A percentile compares a stretch with the other conserved stretches of the same genome.
Evolutionary conservation across 345 rosid genomes (phyloP).

Genomic region (Citrus sp.): DNA sequence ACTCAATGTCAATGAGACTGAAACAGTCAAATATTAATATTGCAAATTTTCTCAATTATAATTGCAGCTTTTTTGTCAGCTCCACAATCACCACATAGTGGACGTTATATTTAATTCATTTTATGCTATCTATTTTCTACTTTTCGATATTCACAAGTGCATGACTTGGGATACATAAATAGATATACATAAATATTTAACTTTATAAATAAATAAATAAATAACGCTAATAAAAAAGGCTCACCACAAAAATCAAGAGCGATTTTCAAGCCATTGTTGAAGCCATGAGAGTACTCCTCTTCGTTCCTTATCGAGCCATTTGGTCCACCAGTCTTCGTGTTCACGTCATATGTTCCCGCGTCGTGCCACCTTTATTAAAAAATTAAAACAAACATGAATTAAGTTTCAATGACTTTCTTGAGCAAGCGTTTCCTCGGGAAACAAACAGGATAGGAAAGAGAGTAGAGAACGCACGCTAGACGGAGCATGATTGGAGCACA

Average conservation of each 20-base stretch:
- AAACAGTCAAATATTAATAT: neutral
- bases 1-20: neutral
- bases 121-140: neutral
- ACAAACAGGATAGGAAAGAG: neutral
- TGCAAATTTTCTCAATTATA: neutral
- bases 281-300: slow-evolving; percentile 70
- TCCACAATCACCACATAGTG: neutral
- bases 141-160: too few relatives aligned
- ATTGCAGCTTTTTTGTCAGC: neutral
- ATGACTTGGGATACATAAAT: neutral
- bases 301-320: slow-evolving; percentile 90
- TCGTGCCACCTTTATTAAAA: slow-evolving; percentile 79
- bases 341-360: slow-evolving; percentile 86
- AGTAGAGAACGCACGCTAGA: slow-evolving; percentile 54
- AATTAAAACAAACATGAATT: neutral
- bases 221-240: neutral
- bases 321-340: slow-evolving; percentile 81
- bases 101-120: neutral
- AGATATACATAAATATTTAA: neutral
- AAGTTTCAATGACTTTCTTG: neutral
- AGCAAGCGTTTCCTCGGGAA: neutral
- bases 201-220: too few relatives aligned
- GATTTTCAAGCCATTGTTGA: slow-evolving; percentile 75
- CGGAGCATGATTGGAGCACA: slow-evolving; percentile 99
- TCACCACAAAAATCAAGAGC: slow-evolving; percentile 82